phyloP scores from a whole-genome alignment of 306 rosid genomes.

The Malus domestica region ASM211411v1 NC_041804.1:3246001-3246500 shows the following conservation, averaged over 20 bases:
- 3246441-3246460: constrained; percentile 61
- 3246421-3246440: constrained; percentile 92
- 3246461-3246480: constrained; percentile 62
- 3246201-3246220: no score
- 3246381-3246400: constrained; percentile 59
- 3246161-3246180: no score
- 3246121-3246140: no score
- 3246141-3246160: no score
- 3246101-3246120: neutral
- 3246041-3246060: constrained; percentile 49
- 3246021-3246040: constrained; percentile 98
- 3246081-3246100: neutral
- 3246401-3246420: constrained; percentile 48
- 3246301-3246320: no score
- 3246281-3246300: no score
- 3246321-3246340: neutral
- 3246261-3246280: no score
- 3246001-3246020: constrained; percentile 94
- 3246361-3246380: neutral
- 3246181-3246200: no score
- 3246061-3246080: neutral
- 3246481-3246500: constrained; percentile 86
- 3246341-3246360: neutral
- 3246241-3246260: no score
- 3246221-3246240: no score